These are phyloP conservation scores for Metschnikowia lochheadii DNA, from an alignment of 805 yeast genomes.

Conservation along the genomic window DNA sequence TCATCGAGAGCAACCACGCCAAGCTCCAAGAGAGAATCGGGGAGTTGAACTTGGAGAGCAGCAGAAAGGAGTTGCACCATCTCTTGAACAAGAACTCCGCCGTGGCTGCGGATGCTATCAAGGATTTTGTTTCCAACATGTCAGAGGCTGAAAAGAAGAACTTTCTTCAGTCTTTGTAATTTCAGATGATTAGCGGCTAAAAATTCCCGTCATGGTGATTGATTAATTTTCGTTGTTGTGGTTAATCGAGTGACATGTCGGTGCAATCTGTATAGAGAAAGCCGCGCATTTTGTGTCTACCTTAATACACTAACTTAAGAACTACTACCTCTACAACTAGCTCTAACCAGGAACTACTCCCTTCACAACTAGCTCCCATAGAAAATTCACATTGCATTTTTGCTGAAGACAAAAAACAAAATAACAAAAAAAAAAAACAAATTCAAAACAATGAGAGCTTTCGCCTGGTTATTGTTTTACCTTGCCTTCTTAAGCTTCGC, in stretches of 20 bases:
- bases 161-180: constrained; percentile 20
- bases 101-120: constrained; percentile 29
- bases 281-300: constrained; percentile 3
- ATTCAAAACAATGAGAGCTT: not conserved
- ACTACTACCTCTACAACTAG: not conserved
- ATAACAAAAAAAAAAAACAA: too few relatives aligned
- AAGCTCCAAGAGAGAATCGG: constrained; percentile 57
- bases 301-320: not conserved
- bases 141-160: constrained; percentile 33
- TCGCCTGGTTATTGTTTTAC: not conserved
- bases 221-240: constrained; percentile 5
- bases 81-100: constrained; percentile 36
- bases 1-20: constrained; percentile 78
- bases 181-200: not conserved
- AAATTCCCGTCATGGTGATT: not conserved
- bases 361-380: not conserved
- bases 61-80: constrained; percentile 60
- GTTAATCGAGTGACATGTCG: not conserved
- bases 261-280: not conserved
- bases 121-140: constrained; percentile 32
- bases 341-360: not conserved
- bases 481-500: constrained; percentile 3
- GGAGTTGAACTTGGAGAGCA: constrained; percentile 61
- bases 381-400: not conserved
- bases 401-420: not conserved